phyloP scores from a whole-genome alignment of 1,139 yeast species.

The Kurtzmaniella quercitrusa region DNA sequence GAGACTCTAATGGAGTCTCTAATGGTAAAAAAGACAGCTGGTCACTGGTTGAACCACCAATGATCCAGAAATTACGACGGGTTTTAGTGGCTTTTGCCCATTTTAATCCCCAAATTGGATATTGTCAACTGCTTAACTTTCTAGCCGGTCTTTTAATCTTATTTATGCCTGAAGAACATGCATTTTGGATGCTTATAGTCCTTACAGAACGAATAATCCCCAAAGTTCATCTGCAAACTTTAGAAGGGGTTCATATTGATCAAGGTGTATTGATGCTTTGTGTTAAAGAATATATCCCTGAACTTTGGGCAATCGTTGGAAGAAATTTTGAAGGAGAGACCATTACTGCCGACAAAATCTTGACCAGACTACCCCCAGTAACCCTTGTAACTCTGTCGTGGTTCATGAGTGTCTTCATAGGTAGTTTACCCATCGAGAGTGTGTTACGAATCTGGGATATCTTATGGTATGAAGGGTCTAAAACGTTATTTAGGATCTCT shows the following conservation, averaged over 20 bases:
- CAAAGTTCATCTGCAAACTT: slow-evolving; percentile 82
- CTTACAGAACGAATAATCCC: slow-evolving; percentile 83
- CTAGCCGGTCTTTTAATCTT: slow-evolving; percentile 78
- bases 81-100: slow-evolving; percentile 82
- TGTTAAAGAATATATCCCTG: slow-evolving; percentile 77
- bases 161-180: slow-evolving; percentile 82
- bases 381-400: slow-evolving; percentile 93
- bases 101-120: slow-evolving; percentile 87
- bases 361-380: slow-evolving; percentile 79
- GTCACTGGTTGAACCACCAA: slow-evolving; percentile 48
- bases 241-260: slow-evolving; percentile 93
- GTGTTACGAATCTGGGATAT: slow-evolving; percentile 92
- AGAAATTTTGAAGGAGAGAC: slow-evolving; percentile 39
- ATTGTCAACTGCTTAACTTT: slow-evolving; percentile 91
- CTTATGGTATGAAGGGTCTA: slow-evolving; percentile 86
- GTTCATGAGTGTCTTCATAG: slow-evolving; percentile 95
- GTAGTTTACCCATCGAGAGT: slow-evolving; percentile 82
- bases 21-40: no score
- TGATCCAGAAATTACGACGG: slow-evolving; percentile 70
- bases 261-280: slow-evolving; percentile 93
- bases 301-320: slow-evolving; percentile 62
- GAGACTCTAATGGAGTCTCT: slow-evolving; percentile 4
- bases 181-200: slow-evolving; percentile 95
- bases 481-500: slow-evolving; percentile 78
- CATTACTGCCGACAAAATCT: slow-evolving; percentile 54